Evolutionary conservation across 306 rosid species (phyloP).

Genomic region (Fragaria nilgerrensis): DNA sequence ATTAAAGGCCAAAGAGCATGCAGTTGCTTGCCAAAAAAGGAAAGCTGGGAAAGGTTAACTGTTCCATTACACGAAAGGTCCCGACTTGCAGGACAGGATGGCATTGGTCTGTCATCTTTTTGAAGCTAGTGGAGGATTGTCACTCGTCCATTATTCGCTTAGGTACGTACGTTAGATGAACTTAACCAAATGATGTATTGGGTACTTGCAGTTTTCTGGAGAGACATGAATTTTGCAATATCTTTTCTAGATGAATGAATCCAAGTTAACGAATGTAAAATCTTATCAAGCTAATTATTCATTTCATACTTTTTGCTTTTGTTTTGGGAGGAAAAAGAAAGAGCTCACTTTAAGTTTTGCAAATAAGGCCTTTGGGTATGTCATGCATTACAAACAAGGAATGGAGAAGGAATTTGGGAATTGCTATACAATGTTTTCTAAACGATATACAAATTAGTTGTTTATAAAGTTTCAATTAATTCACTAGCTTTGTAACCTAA

Average conservation of each 20-base stretch:
- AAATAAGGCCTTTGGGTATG: no score
- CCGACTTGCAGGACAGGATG: not conserved
- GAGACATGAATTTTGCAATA: not conserved
- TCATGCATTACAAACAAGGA: not conserved
- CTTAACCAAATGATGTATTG: not conserved
- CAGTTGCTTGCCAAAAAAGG: not conserved
- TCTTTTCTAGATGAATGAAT: not conserved
- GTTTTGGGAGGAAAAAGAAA: no score
- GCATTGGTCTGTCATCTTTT: not conserved
- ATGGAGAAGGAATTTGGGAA: no score
- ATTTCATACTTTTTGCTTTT: not conserved
- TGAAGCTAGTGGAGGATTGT: not conserved
- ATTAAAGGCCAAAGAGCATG: not conserved
- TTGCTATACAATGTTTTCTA: no score
- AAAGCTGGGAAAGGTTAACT: not conserved
- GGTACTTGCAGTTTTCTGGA: not conserved
- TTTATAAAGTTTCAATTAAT: no score
- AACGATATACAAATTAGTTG: no score
- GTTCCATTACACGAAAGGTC: not conserved
- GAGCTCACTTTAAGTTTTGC: not conserved
- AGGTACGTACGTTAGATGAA: not conserved
- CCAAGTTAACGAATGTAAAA: not conserved
- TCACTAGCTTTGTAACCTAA: no score
- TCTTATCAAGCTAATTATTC: not conserved
- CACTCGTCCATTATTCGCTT: not conserved